Evolutionary conservation across 768 basidiomycete species (phyloP), one percentile per base, ranked within the genome.

Genomic region (Lactifluus volemus): DNA sequence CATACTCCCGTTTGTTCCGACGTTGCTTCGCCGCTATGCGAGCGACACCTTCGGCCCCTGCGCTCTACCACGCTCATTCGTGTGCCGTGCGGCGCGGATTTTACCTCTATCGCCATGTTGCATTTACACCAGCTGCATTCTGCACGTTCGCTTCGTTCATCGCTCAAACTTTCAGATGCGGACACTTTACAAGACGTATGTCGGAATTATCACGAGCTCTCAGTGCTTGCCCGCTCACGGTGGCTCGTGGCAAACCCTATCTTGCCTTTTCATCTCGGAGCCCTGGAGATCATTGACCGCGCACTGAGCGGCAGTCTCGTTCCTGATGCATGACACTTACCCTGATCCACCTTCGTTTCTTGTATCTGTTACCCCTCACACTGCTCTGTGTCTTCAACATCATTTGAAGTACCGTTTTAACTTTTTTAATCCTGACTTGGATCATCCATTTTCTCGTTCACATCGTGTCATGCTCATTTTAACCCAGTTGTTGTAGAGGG

Each of bases 191-290:
- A 72, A 29, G 89, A 90, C 56, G 79, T 92, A 67, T 81, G 85
- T 17, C 76, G 72, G 48, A 91, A 83, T 68, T 91, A 79, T 67
- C 78, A 88, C 66, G 86, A 87, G 60, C 79, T 93, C 17, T 76
- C 83, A 2, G 78, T 89, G 32, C 80, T 92, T 10, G 78, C 83
- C 3, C 72, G 72, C 29, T 69, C 70, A 53, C 73, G 73, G 79
- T 76, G 75, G 62, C 73, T 82, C 50, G 76, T 73, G 32, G 77
- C 74, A 55, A 78, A 81, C 67, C 76, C 81, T 10, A 73, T 76
- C 42, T 70, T 92, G 54, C 90, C 89, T 12, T 82, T 86, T 68
- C 89, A 92, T 68, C 76, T 92, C 39, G 84, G 83, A 34, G 87
- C 88, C 15, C 76, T 89, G 29, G 83, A 88, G 59, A 76, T 77